phyloP scores from a whole-genome alignment of 257 asterid genomes.

The Nemophila menziesii region DNA sequence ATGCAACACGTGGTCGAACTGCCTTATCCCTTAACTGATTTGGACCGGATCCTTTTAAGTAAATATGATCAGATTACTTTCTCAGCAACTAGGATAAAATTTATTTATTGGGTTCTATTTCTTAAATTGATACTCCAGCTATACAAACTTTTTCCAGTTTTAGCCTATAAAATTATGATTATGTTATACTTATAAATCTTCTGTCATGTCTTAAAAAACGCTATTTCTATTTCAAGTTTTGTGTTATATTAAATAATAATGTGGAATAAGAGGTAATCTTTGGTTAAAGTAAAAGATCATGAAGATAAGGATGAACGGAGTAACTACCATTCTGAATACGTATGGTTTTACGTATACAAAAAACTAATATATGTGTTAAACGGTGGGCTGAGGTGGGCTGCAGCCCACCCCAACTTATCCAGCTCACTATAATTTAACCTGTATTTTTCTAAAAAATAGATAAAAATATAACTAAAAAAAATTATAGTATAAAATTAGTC shows the following conservation, averaged over 20 bases:
- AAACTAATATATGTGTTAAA: too few relatives aligned
- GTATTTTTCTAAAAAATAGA: too few relatives aligned
- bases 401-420: too few relatives aligned
- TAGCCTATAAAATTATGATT: constrained; percentile 11
- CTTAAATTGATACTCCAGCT: background rate
- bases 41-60: constrained; percentile 20
- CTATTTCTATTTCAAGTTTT: constrained; percentile 21
- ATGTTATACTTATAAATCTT: constrained; percentile 4
- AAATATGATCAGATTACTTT: constrained; percentile 15
- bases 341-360: too few relatives aligned
- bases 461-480: too few relatives aligned
- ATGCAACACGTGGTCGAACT: constrained; percentile 24
- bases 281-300: constrained; percentile 7
- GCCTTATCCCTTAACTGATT: constrained; percentile 3
- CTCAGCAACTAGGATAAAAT: background rate
- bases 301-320: constrained; percentile 11
- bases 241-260: constrained; percentile 16
- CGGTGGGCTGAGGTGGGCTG: too few relatives aligned
- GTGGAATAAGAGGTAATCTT: constrained; percentile 26
- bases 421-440: too few relatives aligned
- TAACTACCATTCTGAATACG: too few relatives aligned
- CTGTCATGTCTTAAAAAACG: constrained; percentile 7
- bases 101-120: too few relatives aligned
- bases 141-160: background rate
- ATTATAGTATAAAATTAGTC: too few relatives aligned